Conservation (phyloP, 2,329 filamentous ascomycete species). For the Phyllosticta citriasiana region DNA sequence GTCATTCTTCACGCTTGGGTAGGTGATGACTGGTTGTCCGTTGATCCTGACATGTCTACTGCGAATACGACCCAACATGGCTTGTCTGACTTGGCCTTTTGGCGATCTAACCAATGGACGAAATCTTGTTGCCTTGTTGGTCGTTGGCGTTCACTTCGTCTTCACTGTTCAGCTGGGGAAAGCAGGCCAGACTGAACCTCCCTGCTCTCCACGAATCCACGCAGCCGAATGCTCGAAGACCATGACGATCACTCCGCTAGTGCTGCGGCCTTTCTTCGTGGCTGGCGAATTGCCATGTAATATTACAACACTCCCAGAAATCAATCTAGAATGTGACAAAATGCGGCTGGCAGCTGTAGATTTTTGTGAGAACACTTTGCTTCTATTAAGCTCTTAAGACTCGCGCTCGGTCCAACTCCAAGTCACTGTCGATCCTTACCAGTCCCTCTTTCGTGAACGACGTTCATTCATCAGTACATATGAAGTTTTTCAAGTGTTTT, state of each 20-base stretch:
- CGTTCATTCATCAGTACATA: neutral
- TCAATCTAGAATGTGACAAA: neutral
- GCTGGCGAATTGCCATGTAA: neutral
- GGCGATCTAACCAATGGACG: neutral
- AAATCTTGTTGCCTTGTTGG: neutral
- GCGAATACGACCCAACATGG: neutral
- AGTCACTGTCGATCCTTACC: neutral
- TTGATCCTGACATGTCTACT: neutral
- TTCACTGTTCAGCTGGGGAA: neutral
- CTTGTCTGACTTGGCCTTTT: neutral
- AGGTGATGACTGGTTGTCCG: neutral
- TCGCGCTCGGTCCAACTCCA: constrained; percentile 6
- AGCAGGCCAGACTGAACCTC: neutral
- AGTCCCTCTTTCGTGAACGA: neutral
- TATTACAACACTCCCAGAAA: neutral
- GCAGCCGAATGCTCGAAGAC: neutral
- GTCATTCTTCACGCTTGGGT: neutral
- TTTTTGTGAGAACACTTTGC: neutral
- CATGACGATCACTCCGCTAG: neutral
- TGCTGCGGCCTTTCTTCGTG: neutral
- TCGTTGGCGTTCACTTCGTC: neutral
- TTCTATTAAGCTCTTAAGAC: neutral
- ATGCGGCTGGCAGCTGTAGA: neutral
- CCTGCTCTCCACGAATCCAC: neutral
- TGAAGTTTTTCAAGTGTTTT: neutral